Base-by-base conservation (phyloP, 495 filamentous ascomycete genomes). In the Talaromyces stipitatus region DNA sequence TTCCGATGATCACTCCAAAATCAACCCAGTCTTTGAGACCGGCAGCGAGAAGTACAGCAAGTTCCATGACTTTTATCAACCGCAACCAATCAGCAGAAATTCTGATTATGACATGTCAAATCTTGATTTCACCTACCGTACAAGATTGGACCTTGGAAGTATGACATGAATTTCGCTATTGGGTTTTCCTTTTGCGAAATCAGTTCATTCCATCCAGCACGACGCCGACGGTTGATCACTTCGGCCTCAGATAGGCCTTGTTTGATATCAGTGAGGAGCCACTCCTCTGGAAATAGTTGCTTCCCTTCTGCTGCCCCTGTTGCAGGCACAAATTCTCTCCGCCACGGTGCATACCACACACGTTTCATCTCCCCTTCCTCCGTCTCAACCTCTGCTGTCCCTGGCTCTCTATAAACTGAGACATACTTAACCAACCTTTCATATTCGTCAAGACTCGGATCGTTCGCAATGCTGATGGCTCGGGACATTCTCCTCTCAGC, bases 1-100 rank as follows among this genome's bases (percentile, higher is more conserved):
- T 90, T 68, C 84, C 88, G 57, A 88, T 85, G 69, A 91, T 91
- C 62, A 91, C 87, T 76, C 88, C 88, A 55, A 90, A 87, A 68
- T 91, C 88, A 58, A 91, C 79, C 86, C 86, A 91, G 67, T 90
- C 88, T 4, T 74, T 64, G 38, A 91, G 77, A 75, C 87, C 88
- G 59, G 86, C 86, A 59, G 88, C 85, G 54, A 91, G 72, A 27
- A 91, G 67, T 55, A 88, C 85, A 62, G 88, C 88, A 62, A 91
- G 61, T 73, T 91, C 87, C 88, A 91, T 91, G 43, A 90, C 88
- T 91, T 54, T 10, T 16, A 22, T 4, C 43, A 4, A 4, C 22
- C 22, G 5, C 22, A 10, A 10, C 23, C 20, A 12, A 20, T 47
- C 11, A 47, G 43, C 43, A 8, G 24, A 18, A 47, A 20, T 0